Conservation (phyloP, 192 early-diverging fungal species). For the Bifiguratus adelaidae region DNA sequence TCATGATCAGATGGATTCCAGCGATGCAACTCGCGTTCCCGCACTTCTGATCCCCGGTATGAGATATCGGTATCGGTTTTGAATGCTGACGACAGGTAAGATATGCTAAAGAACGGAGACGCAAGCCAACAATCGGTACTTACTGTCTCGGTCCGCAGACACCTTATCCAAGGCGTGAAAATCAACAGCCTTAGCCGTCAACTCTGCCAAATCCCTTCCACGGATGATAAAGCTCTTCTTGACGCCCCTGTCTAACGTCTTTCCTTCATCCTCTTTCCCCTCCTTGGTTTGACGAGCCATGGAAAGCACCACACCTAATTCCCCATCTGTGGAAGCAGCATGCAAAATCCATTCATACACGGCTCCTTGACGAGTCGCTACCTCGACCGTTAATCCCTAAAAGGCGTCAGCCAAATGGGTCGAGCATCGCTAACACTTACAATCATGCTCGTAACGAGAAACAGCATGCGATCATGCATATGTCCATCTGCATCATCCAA, state of each 20-base stretch:
- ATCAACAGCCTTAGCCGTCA: constrained; percentile 40
- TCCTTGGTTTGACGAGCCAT: constrained; percentile 28
- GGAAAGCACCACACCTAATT: constrained; percentile 53
- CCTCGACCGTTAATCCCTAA: constrained; percentile 56
- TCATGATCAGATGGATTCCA: constrained; percentile 69
- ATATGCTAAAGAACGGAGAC: neutral
- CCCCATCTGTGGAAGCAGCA: constrained; percentile 40
- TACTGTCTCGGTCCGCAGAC: constrained; percentile 34
- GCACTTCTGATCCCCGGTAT: constrained; percentile 40
- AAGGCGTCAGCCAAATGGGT: neutral
- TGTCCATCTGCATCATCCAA: constrained; percentile 18
- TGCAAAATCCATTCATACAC: constrained; percentile 64
- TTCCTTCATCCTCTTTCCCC: constrained; percentile 25
- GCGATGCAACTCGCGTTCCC: constrained; percentile 76
- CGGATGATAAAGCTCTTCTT: constrained; percentile 41
- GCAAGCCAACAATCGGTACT: constrained; percentile 5
- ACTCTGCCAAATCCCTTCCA: constrained; percentile 52
- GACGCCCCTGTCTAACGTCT: constrained; percentile 18
- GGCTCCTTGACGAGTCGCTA: constrained; percentile 41
- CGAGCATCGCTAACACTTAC: constrained; percentile 26
- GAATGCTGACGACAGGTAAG: constrained; percentile 36
- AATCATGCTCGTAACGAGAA: constrained; percentile 50
- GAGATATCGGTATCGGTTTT: constrained; percentile 89
- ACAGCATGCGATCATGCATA: constrained; percentile 57
- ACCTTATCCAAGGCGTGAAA: constrained; percentile 28